phyloP scores from a whole-genome alignment of 129 eudicot genomes.

The Flaveria sonorensis region DNA sequence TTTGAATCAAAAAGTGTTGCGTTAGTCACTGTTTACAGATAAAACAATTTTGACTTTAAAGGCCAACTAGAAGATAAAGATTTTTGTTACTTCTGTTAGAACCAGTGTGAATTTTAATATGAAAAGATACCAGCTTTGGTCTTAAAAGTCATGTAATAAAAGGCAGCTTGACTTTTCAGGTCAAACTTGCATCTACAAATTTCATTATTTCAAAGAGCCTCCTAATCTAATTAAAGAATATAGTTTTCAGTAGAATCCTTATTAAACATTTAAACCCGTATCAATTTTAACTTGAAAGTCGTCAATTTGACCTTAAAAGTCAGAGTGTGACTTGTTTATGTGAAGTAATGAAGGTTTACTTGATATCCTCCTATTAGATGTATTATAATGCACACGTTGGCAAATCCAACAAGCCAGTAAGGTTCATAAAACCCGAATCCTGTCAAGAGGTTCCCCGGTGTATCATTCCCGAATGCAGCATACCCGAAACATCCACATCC shows the following conservation, averaged over 20 bases:
- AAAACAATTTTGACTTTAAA: conserved; percentile 18
- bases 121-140: neutral
- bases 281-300: neutral
- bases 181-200: neutral
- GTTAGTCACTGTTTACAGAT: conserved; percentile 18
- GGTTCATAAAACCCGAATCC: conserved; percentile 91
- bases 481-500: conserved; percentile 88
- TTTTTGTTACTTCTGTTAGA: conserved; percentile 6
- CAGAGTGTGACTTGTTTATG: conserved; percentile 7
- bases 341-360: conserved; percentile 39
- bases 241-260: neutral
- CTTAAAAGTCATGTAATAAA: neutral
- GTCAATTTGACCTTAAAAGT: conserved; percentile 12
- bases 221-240: neutral
- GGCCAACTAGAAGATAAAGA: conserved; percentile 18
- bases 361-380: conserved; percentile 89
- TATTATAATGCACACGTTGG: conserved; percentile 62
- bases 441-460: conserved; percentile 78
- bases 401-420: conserved; percentile 70
- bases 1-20: neutral
- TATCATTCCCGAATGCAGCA: conserved; percentile 75
- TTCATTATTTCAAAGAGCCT: neutral
- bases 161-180: neutral
- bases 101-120: neutral
- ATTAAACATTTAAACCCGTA: neutral